phyloP scores from a whole-genome alignment of 2,329 filamentous ascomycete species.

The Stromatinia cepivora region DNA sequence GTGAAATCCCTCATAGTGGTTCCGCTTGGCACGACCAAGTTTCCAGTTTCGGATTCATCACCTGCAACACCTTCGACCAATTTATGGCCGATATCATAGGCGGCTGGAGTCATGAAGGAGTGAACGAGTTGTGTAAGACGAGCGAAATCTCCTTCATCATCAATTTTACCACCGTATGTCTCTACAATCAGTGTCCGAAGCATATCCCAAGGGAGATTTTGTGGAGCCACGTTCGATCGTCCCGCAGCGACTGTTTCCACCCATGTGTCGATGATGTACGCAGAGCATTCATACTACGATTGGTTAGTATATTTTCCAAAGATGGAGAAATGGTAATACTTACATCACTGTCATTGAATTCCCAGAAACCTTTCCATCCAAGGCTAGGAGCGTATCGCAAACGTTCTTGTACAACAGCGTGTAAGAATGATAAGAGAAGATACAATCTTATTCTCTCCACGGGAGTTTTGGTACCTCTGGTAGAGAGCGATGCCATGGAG shows the following conservation, averaged over 20 bases:
- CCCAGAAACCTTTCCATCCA: slow-evolving; percentile 99
- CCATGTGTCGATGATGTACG: slow-evolving; percentile 95
- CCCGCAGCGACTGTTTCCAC: slow-evolving; percentile 78
- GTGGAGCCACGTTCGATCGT: slow-evolving; percentile 87
- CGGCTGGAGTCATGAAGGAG: slow-evolving; percentile 77
- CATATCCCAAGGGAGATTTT: slow-evolving; percentile 96
- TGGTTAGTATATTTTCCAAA: slow-evolving; percentile 60
- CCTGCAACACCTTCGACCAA: slow-evolving; percentile 65
- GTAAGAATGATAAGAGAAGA: slow-evolving; percentile 86
- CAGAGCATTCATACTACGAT: slow-evolving; percentile 87
- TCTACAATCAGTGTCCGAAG: slow-evolving; percentile 86
- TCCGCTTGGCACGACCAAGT: slow-evolving; percentile 73
- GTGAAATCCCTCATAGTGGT: slow-evolving; percentile 85
- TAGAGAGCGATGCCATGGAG: slow-evolving; percentile 79
- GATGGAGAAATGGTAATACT: slow-evolving; percentile 48
- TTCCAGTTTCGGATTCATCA: slow-evolving; percentile 52
- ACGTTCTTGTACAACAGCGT: slow-evolving; percentile 93
- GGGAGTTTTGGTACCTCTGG: slow-evolving; percentile 74
- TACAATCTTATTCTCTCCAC: slow-evolving; percentile 91
- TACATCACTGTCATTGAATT: slow-evolving; percentile 99
- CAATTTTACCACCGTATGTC: slow-evolving; percentile 97
- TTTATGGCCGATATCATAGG: slow-evolving; percentile 90
- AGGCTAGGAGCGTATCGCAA: slow-evolving; percentile 90
- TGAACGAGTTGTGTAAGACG: slow-evolving; percentile 72
- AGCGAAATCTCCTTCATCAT: slow-evolving; percentile 81